phyloP scores from a whole-genome alignment of 331 rosid species.

The Phaseolus coccineus region DNA sequence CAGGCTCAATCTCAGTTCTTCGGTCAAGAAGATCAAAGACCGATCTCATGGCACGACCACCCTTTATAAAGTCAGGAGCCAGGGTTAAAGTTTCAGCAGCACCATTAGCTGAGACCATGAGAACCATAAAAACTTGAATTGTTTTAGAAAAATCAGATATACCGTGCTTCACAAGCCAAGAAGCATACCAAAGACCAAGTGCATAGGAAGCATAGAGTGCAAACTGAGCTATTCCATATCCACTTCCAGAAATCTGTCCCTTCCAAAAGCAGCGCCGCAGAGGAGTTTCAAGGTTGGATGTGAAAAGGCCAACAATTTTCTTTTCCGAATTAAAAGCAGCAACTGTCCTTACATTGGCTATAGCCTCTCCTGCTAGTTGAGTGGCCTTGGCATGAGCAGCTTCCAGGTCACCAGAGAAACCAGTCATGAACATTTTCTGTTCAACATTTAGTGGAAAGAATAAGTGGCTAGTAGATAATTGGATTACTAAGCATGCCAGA shows the following conservation, averaged over 20 bases:
- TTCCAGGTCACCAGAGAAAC: slow-evolving; percentile 95
- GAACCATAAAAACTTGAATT: slow-evolving; percentile 90
- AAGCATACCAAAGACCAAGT: slow-evolving; percentile 98
- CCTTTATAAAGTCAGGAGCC: slow-evolving; percentile 96
- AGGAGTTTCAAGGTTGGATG: slow-evolving; percentile 77
- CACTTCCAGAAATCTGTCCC: slow-evolving; percentile 94
- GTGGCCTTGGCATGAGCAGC: slow-evolving; percentile 88
- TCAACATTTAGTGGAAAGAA: slow-evolving; percentile 15
- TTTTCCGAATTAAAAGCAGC: slow-evolving; percentile 89
- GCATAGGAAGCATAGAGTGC: slow-evolving; percentile 91
- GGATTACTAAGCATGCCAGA: neutral
- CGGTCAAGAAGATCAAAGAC: slow-evolving; percentile 91
- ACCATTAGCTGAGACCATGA: slow-evolving; percentile 97
- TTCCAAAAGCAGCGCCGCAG: slow-evolving; percentile 88
- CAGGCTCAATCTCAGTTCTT: slow-evolving; percentile 89
- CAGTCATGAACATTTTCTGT: slow-evolving; percentile 97
- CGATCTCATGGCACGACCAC: slow-evolving; percentile 90
- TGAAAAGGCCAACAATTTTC: slow-evolving; percentile 80
- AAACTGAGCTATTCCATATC: slow-evolving; percentile 91
- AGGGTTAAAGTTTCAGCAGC: slow-evolving; percentile 93
- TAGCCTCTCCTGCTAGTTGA: slow-evolving; percentile 92
- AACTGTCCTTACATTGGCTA: slow-evolving; percentile 91
- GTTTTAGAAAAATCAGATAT: slow-evolving; percentile 90
- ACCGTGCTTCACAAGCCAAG: slow-evolving; percentile 96
- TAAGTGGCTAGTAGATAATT: neutral